Base-by-base conservation (phyloP, 2,329 filamentous ascomycete genomes). In the Colletotrichum truncatum region DNA sequence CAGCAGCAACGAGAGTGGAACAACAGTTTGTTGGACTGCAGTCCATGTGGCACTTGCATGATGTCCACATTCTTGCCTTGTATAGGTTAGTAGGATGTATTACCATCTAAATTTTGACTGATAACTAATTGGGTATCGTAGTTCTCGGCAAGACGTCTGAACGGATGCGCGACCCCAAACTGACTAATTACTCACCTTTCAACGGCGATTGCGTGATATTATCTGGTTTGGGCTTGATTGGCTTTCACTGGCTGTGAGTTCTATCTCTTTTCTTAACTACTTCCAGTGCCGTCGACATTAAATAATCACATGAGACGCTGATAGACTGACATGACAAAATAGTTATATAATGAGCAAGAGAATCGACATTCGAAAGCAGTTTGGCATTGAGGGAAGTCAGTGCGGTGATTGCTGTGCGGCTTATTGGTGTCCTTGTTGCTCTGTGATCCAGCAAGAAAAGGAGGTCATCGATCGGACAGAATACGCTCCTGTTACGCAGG, bases 21-120 rank as follows among this genome's bases (percentile, higher is more conserved):
- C 45, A 34, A 18, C 16, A 32, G 26, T 21, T 16, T 34, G 6
- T 30, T 49, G 45, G 26, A 32, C 16, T 49, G 45, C 21, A 30
- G n/a, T 12, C 45, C 45, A 49, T 49, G 45, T 8, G 45, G 45
- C 3, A 49, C 45, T 49, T 34, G 45, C 26, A 49, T 49, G 45
- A 49, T 49, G 45, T 25, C 45, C 18, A 49, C 45, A 3, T 49
- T 16, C 14, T 21, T 49, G 7, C 45, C 45, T 23, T 49, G 45
- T 26, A 9, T 49, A 8, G 45, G 45, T 49, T 0, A 30, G 45
- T 30, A 30, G 4, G 11, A 12, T 16, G 10, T 14, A 48, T 14
- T 14, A 1, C 1, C 10, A 2, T 46, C 28, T 4, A 32, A 12
- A 16, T 49, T 14, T 28, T 49, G 3, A 49, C 45, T 16, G 5